These are phyloP conservation scores for Buddleja alternifolia DNA, from an alignment of 257 asterid genomes.

Conservation along the genomic window DNA sequence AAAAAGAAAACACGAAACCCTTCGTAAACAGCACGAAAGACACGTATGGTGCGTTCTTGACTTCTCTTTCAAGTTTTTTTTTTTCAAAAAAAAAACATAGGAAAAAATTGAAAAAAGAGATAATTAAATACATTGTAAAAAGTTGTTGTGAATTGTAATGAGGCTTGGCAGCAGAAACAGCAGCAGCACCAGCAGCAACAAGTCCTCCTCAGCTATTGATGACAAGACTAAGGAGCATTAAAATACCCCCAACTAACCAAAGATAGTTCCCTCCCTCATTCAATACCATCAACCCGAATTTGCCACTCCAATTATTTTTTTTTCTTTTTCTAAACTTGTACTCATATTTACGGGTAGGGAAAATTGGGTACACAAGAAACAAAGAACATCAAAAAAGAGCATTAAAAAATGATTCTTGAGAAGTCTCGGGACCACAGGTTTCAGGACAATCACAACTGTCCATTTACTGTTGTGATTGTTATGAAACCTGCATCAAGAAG, in stretches of 20 bases:
- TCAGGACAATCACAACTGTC: too few species aligned
- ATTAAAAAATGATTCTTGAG: too few species aligned
- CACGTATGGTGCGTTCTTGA: slow-evolving; percentile 60
- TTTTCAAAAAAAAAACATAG: not conserved
- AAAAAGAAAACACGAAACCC: too few species aligned
- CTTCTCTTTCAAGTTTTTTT: slow-evolving; percentile 40
- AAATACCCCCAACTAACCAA: slow-evolving; percentile 65
- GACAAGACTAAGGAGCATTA: slow-evolving; percentile 49
- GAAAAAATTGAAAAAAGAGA: not conserved
- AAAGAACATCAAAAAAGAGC: too few species aligned
- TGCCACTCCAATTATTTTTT: too few species aligned
- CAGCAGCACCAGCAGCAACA: too few species aligned
- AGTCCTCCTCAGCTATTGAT: slow-evolving; percentile 59
- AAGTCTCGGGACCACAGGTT: too few species aligned
- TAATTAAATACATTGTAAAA: slow-evolving; percentile 11
- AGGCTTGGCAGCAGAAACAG: slow-evolving; percentile 24
- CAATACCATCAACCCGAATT: slow-evolving; percentile 29
- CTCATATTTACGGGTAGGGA: too few species aligned
- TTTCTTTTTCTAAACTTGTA: too few species aligned
- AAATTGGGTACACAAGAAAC: too few species aligned
- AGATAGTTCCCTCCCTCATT: too few species aligned
- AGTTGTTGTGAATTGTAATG: slow-evolving; percentile 51
- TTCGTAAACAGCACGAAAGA: not conserved
- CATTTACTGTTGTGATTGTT: too few species aligned
- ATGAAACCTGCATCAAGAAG: slow-evolving; percentile 37